Percentiles rank a stretch among this genome's conserved stretches.
These are phyloP conservation scores for Sclerotiophoma versabilis DNA, from an alignment of 2,329 filamentous ascomycete genomes.

Conservation along the genomic window DNA sequence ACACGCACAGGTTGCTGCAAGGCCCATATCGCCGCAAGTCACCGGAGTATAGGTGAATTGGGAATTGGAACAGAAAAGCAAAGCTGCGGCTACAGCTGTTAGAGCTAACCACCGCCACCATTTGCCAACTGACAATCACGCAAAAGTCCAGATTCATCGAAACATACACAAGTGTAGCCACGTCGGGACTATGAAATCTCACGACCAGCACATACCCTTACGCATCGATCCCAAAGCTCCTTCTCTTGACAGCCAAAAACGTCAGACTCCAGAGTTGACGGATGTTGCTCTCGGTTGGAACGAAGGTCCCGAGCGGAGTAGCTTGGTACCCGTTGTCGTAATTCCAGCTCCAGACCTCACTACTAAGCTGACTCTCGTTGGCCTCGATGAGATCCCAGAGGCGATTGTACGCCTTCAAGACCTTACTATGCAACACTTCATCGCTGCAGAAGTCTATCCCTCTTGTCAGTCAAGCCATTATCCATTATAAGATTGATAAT, in stretches of 20 bases:
- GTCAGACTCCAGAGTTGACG: constrained; percentile 66
- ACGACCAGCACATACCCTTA: too few relatives aligned
- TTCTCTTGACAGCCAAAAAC: constrained; percentile 62
- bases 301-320: constrained; percentile 60
- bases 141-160: too few relatives aligned
- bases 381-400: constrained; percentile 68
- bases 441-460: constrained; percentile 60
- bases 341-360: constrained; percentile 70
- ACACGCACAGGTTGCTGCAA: too few relatives aligned
- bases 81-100: too few relatives aligned
- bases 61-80: too few relatives aligned
- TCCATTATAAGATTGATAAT: neutral
- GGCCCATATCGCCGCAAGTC: too few relatives aligned
- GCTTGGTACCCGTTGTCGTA: constrained; percentile 60
- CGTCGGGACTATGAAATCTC: too few relatives aligned
- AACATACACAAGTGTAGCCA: too few relatives aligned
- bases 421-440: constrained; percentile 52
- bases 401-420: constrained; percentile 62
- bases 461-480: constrained; percentile 25
- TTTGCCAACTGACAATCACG: too few relatives aligned
- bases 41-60: too few relatives aligned
- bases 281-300: constrained; percentile 61
- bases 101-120: too few relatives aligned
- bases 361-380: constrained; percentile 60
- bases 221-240: constrained; percentile 41